Percentiles rank a stretch among this genome's conserved stretches.
Evolutionary conservation across 371 early-diverging fungal genomes (phyloP).

Genomic region (Lichtheimia hyalospora): DNA sequence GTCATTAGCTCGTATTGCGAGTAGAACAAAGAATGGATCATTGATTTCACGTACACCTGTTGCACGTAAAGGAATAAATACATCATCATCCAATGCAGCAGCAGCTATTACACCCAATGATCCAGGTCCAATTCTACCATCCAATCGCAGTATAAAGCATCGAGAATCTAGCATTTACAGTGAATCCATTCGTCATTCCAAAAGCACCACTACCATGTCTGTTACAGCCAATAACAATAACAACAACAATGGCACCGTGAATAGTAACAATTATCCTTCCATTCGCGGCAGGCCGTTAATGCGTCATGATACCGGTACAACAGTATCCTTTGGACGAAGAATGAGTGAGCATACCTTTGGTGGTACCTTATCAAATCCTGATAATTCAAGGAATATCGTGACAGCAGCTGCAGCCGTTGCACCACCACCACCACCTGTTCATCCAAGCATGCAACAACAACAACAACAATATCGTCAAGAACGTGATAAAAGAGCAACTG

Average conservation of each 20-base stretch:
- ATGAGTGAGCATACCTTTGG: constrained; percentile 12
- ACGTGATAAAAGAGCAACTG: constrained; percentile 8
- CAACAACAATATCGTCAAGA: neutral
- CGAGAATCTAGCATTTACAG: constrained; percentile 41
- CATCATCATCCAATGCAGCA: neutral
- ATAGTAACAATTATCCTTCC: constrained; percentile 6
- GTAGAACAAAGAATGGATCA: constrained; percentile 3
- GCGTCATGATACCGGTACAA: constrained; percentile 17
- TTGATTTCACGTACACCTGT: neutral
- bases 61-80: neutral
- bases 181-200: constrained; percentile 37
- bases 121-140: constrained; percentile 27
- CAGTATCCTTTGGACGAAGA: constrained; percentile 2
- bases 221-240: neutral
- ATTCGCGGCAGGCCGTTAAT: constrained; percentile 17
- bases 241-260: neutral
- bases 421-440: neutral
- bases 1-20: constrained; percentile 5
- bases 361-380: neutral
- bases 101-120: neutral
- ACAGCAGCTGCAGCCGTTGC: too few species aligned
- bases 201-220: constrained; percentile 16
- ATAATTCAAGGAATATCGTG: neutral
- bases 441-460: constrained; percentile 4
- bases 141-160: constrained; percentile 25